A percentile compares a stretch with the other conserved stretches of the same genome.
These are phyloP conservation scores for Paradendryphiella salina DNA, from an alignment of 2,329 filamentous ascomycete genomes.

Conservation along the genomic window DNA sequence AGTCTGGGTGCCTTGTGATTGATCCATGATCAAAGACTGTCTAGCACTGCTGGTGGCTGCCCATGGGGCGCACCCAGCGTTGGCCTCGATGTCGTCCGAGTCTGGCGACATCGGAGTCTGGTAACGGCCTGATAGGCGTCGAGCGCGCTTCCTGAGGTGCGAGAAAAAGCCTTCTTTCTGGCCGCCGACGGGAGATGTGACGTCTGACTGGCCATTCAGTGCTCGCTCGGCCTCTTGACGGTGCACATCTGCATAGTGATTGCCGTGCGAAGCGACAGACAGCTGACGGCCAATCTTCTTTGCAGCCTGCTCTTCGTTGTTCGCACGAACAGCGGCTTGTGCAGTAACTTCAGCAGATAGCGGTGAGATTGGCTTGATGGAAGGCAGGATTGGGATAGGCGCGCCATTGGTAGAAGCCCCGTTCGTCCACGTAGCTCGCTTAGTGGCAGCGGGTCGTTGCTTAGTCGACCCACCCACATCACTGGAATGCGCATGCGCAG, in stretches of 20 bases:
- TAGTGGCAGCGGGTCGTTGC: slow-evolving; percentile 64
- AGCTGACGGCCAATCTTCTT: slow-evolving; percentile 96
- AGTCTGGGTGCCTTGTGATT: slow-evolving; percentile 52
- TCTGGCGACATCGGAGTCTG: slow-evolving; percentile 77
- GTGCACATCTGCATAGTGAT: slow-evolving; percentile 88
- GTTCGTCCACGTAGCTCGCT: slow-evolving; percentile 93
- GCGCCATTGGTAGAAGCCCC: slow-evolving; percentile 73
- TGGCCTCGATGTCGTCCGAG: slow-evolving; percentile 88
- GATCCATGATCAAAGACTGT: slow-evolving; percentile 76
- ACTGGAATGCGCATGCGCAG: slow-evolving; percentile 50
- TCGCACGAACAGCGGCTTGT: slow-evolving; percentile 71
- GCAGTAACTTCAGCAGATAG: slow-evolving; percentile 91
- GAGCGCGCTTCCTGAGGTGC: slow-evolving; percentile 88
- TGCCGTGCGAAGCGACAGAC: slow-evolving; percentile 87
- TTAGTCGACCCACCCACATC: slow-evolving; percentile 54
- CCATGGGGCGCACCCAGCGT: slow-evolving; percentile 89
- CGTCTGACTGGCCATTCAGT: slow-evolving; percentile 76
- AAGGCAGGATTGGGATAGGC: slow-evolving; percentile 94
- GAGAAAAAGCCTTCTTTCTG: slow-evolving; percentile 98
- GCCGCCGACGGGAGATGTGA: slow-evolving; percentile 74
- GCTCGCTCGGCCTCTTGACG: slow-evolving; percentile 89
- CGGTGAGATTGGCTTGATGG: slow-evolving; percentile 93
- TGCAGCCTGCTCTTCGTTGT: slow-evolving; percentile 65
- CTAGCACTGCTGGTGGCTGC: slow-evolving; percentile 74
- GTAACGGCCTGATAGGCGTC: slow-evolving; percentile 88